Evolutionary conservation across 225 moss, liverwort and hornwort genomes (phyloP), one percentile per base, ranked within the genome.

Genomic region (Lunularia cruciata): DNA sequence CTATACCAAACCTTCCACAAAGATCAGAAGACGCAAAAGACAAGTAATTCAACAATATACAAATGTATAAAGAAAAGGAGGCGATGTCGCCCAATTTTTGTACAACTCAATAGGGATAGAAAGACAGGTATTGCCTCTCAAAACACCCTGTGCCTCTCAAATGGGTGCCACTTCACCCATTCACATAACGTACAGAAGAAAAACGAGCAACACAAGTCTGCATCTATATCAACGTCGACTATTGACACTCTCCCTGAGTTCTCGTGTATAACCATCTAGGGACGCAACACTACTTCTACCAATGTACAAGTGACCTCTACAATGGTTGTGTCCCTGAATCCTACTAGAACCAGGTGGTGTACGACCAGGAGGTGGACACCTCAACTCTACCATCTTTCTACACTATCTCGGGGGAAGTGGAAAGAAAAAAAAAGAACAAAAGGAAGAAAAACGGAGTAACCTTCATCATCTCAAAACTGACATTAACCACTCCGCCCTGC

Each of bases 221-320:
- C 56, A 55, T 69, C 55, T 69, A 69, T 18, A 38, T 27, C 40
- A 11, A 55, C 39, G 69, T 69, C 69, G 69, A 69, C 32, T 51
- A 20, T 38, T 55, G 69, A 69, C 69, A 69, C 69, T 69, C 39
- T 69, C 69, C 69, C 69, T 57, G 69, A 69, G 20, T 69, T 69
- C 61, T 62, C 27, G 58, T 48, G 60, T 58, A 58, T 25, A 35
- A 69, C 46, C 45, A 27, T 25, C 61, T 22, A 55, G 70, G 70
- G 76, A 31, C 70, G 70, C 36, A 55, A 63, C 62, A 58, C 47
- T 67, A 57, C 58, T 60, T 68, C 75, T 75, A 75, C 68, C 75
- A 75, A 48, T 75, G 60, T 75, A 75, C 75, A 75, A 72, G 72
- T 20, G 63, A 68, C 67, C 26, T 76, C 70, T 76, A 76, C 76